These are phyloP conservation scores for Protea cynaroides DNA, from an alignment of 164 flowering plant species.

Conservation along the genomic window DNA sequence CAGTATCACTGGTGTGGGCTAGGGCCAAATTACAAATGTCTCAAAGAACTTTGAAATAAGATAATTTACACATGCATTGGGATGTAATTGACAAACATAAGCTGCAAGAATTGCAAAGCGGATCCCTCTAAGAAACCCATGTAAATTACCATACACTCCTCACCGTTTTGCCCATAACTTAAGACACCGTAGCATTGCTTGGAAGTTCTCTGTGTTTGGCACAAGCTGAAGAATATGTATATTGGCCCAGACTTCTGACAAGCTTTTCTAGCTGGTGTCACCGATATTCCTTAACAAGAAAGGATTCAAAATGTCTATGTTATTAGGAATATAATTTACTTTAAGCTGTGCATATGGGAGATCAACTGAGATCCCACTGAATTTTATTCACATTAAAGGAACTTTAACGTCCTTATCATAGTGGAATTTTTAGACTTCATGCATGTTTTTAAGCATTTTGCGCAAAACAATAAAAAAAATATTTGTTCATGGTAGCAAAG, in stretches of 20 bases:
- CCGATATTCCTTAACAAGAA: constrained; percentile 29
- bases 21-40: constrained; percentile 45
- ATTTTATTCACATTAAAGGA: constrained; percentile 55
- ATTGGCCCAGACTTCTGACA: constrained; percentile 55
- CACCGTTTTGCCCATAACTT: constrained; percentile 53
- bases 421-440: constrained; percentile 40
- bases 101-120: constrained; percentile 45
- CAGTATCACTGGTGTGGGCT: constrained; percentile 51
- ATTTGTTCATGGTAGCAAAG: constrained; percentile 43
- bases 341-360: constrained; percentile 50
- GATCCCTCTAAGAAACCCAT: constrained; percentile 56
- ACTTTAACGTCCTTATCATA: constrained; percentile 60
- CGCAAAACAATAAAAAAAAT: constrained; percentile 51
- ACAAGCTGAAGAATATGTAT: constrained; percentile 43
- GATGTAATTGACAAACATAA: constrained; percentile 20
- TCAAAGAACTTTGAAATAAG: constrained; percentile 37
- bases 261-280: constrained; percentile 53
- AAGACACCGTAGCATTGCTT: constrained; percentile 38
- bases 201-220: constrained; percentile 49
- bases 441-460: constrained; percentile 42
- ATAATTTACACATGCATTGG: constrained; percentile 30
- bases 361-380: constrained; percentile 49
- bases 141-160: constrained; percentile 49
- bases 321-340: constrained; percentile 37
- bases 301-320: constrained; percentile 39